Evolutionary conservation across 305 asterid genomes (phyloP).

Genomic region (Fraxinus sp.): DNA sequence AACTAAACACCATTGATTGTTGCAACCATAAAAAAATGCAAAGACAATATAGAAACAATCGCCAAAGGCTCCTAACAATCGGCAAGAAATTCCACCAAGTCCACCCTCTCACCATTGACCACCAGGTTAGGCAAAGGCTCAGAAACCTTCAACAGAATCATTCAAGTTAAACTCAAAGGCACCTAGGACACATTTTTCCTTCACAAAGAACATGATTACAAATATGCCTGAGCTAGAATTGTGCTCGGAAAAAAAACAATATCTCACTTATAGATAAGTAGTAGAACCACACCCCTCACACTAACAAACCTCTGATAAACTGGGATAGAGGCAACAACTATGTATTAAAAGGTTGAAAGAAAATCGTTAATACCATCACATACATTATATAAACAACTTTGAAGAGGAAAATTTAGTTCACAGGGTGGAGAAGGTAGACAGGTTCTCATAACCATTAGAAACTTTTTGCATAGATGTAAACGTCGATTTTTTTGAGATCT

Average conservation of each 20-base stretch:
- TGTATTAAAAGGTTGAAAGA: not conserved
- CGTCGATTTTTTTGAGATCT: not conserved
- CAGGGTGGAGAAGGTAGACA: not conserved
- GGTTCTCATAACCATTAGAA: not conserved
- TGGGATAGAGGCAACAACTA: slow-evolving; percentile 10
- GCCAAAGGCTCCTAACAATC: slow-evolving; percentile 90
- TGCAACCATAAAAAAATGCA: slow-evolving; percentile 94
- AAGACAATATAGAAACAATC: slow-evolving; percentile 88
- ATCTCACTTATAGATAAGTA: slow-evolving; percentile 26
- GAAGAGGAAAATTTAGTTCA: not conserved
- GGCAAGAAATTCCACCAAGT: slow-evolving; percentile 78
- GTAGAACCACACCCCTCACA: slow-evolving; percentile 21
- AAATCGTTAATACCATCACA: not conserved
- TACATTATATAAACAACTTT: not conserved
- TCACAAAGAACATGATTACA: slow-evolving; percentile 50
- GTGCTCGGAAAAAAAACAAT: slow-evolving; percentile 40
- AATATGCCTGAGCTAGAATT: slow-evolving; percentile 45
- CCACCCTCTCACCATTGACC: slow-evolving; percentile 93
- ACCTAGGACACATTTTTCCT: slow-evolving; percentile 53
- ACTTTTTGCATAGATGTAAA: not conserved
- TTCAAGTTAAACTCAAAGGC: slow-evolving; percentile 66
- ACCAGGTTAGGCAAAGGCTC: slow-evolving; percentile 77
- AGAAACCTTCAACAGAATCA: slow-evolving; percentile 87
- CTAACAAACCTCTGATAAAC: slow-evolving; percentile 7
- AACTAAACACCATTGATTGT: slow-evolving; percentile 97